Conservation (phyloP, 129 eudicot genomes). For the Chrysanthemum lavandulifolium region DNA sequence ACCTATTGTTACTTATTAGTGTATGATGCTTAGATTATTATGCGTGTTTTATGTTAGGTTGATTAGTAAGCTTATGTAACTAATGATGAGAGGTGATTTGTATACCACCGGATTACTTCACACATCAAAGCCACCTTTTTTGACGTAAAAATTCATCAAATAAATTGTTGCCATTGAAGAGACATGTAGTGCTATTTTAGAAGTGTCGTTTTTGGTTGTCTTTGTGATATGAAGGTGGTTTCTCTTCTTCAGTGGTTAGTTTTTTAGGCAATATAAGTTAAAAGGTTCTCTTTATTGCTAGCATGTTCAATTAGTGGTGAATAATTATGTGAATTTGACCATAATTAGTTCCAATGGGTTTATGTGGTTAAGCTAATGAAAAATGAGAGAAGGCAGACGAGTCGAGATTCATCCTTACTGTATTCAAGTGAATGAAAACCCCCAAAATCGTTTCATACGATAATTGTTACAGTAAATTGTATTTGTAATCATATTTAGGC, state of each 20-base stretch:
- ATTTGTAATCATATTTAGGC: background rate
- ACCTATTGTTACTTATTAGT: background rate
- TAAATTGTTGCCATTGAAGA: too few species aligned
- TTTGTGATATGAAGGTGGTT: too few species aligned
- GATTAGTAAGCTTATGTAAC: background rate
- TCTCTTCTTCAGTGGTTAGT: too few species aligned
- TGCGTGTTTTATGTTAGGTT: background rate
- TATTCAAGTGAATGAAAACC: background rate
- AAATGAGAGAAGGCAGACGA: background rate
- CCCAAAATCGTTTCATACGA: background rate
- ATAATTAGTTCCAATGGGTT: background rate
- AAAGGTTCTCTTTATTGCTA: too few species aligned
- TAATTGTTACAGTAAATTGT: background rate
- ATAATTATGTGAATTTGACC: background rate
- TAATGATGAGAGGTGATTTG: background rate
- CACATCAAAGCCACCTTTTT: too few species aligned
- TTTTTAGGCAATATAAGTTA: too few species aligned
- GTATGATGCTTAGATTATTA: slow-evolving; percentile 2
- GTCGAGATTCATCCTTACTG: background rate
- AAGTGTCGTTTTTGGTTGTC: too few species aligned
- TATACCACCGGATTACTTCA: background rate
- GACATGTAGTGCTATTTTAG: too few species aligned
- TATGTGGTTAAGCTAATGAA: background rate
- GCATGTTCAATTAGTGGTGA: background rate
- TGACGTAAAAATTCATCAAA: too few species aligned